These are phyloP conservation scores for Wallacemonas sp. DNA, from an alignment of 208 protist genomes.

Conservation along the genomic window DNA sequence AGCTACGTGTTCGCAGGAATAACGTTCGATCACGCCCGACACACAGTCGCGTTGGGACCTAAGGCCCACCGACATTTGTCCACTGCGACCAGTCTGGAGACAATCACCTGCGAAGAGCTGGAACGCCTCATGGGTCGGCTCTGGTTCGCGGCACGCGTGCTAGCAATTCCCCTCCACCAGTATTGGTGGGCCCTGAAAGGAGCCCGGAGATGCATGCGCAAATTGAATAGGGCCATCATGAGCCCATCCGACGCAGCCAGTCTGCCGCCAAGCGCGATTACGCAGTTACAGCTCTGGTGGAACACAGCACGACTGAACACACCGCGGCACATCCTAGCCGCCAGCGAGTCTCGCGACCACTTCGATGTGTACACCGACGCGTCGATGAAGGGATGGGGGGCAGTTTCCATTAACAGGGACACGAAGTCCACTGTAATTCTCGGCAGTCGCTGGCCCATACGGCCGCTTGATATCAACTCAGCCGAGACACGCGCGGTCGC, in stretches of 20 bases:
- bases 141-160: slow-evolving; percentile 20
- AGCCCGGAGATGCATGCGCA: slow-evolving; percentile 5
- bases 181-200: slow-evolving; percentile 26
- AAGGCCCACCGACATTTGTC: background rate
- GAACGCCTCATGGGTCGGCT: slow-evolving; percentile 20
- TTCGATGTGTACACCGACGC: slow-evolving; percentile 27
- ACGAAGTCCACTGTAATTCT: slow-evolving; percentile 13
- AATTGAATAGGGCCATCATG: slow-evolving; percentile 15
- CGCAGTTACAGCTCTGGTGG: slow-evolving; percentile 12
- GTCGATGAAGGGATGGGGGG: slow-evolving; percentile 20
- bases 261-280: slow-evolving; percentile 5
- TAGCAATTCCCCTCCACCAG: slow-evolving; percentile 3
- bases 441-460: slow-evolving; percentile 7
- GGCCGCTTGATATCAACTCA: slow-evolving; percentile 19
- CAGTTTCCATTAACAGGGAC: slow-evolving; percentile 17
- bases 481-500: slow-evolving; percentile 18
- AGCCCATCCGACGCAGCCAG: background rate
- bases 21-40: background rate
- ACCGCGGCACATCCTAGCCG: background rate
- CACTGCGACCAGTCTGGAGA: background rate
- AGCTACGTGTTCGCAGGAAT: background rate
- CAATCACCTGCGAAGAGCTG: slow-evolving; percentile 5
- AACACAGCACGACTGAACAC: background rate
- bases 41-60: background rate
- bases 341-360: background rate